A percentile compares a stretch with the other conserved stretches of the same genome.
Evolutionary conservation across 225 moss, liverwort and hornwort genomes (phyloP).

Genomic region (Antitrichia curtipendula): DNA sequence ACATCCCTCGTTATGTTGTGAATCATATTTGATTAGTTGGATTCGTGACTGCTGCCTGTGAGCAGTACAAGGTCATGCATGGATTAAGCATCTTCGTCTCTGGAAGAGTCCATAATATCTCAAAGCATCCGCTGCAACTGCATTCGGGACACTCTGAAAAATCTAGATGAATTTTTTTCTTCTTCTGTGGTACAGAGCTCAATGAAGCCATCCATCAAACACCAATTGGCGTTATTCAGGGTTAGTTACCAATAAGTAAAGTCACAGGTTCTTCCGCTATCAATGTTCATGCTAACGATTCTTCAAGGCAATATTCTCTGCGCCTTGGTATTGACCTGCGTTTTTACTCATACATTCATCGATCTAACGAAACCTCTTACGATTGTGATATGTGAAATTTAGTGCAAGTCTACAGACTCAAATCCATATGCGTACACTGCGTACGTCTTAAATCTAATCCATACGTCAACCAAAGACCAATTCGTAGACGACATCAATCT

Average conservation of each 20-base stretch:
- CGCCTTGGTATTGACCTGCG: no score
- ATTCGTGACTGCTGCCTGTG: background rate
- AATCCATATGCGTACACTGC: background rate
- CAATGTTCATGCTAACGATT: background rate
- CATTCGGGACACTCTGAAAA: background rate
- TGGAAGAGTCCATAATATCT: background rate
- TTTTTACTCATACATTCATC: background rate
- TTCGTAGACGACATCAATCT: background rate
- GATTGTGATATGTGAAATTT: background rate
- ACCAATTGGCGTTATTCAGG: background rate
- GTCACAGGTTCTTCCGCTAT: background rate
- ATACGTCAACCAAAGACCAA: background rate
- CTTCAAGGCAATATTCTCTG: background rate
- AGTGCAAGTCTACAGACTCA: background rate
- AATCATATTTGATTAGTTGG: no score
- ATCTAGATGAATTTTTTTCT: background rate
- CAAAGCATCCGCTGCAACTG: background rate
- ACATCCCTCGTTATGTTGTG: background rate
- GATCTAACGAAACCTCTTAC: background rate
- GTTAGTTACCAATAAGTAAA: background rate
- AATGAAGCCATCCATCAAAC: background rate
- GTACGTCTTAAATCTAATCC: background rate
- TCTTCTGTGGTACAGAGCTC: background rate
- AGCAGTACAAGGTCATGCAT: background rate
- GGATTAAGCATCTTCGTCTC: background rate